A percentile compares a stretch with the other conserved stretches of the same genome.
Conservation (phyloP, 73 alveolate species). For the Breviolum minutum region DNA sequence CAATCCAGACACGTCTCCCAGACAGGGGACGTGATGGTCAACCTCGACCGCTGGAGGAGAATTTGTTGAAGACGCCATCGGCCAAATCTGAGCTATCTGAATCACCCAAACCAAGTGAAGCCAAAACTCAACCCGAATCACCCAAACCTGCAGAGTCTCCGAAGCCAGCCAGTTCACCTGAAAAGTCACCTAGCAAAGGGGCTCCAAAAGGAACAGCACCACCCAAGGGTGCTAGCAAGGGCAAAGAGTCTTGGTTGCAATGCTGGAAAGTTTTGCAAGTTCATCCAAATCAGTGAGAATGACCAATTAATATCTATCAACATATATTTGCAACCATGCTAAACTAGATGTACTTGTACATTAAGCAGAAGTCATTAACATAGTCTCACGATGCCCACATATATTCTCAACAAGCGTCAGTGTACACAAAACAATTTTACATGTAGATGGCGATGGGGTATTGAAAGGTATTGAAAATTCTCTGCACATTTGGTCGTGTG, state of each 20-base stretch:
- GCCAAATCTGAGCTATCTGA: not conserved
- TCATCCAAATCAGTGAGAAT: not conserved
- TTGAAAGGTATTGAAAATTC: too few relatives aligned
- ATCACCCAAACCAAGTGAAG: not conserved
- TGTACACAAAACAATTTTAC: too few relatives aligned
- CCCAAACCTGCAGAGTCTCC: not conserved
- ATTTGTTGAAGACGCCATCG: not conserved
- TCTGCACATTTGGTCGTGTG: too few relatives aligned
- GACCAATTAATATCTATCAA: too few relatives aligned
- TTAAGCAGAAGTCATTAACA: too few relatives aligned
- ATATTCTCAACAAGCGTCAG: too few relatives aligned
- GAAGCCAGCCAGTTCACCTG: not conserved
- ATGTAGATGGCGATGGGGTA: too few relatives aligned
- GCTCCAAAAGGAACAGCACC: conserved; percentile 10
- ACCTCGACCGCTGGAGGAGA: not conserved
- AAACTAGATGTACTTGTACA: too few relatives aligned
- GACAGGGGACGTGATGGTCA: conserved; percentile 16
- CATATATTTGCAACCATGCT: too few relatives aligned
- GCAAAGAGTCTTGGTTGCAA: conserved; percentile 5
- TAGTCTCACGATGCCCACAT: too few relatives aligned
- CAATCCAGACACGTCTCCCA: conserved; percentile 29
- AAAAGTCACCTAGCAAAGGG: conserved; percentile 27
- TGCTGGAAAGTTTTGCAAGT: not conserved
- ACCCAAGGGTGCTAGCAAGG: conserved; percentile 3
- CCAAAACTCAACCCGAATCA: not conserved